A percentile compares a stretch with the other conserved stretches of the same genome.
phyloP scores from a whole-genome alignment of 169 alveolate species.

The Cryptosporidium tyzzeri region DNA sequence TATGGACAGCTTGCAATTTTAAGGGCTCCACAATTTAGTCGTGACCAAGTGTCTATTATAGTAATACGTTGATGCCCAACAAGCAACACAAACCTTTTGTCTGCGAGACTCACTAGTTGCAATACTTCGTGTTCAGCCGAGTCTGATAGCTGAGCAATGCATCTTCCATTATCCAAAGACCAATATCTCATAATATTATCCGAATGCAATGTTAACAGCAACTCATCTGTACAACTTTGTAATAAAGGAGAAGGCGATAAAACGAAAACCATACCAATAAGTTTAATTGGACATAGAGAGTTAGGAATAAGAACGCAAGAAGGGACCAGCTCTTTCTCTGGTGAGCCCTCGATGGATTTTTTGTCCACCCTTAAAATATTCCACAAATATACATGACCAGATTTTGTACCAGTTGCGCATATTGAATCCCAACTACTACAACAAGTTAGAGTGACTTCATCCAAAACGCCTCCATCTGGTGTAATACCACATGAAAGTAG shows the following conservation, averaged over 20 bases:
- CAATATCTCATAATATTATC: constrained; percentile 77
- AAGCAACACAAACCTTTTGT: constrained; percentile 52
- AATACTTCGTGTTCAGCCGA: constrained; percentile 72
- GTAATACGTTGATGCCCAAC: constrained; percentile 63
- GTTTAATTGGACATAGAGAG: constrained; percentile 3
- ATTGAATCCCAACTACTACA: constrained; percentile 69
- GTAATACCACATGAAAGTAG: constrained; percentile 71
- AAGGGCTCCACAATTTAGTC: constrained; percentile 67
- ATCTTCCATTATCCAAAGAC: constrained; percentile 81
- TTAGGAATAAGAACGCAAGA: constrained; percentile 54
- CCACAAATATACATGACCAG: constrained; percentile 74
- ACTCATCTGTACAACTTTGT: constrained; percentile 75
- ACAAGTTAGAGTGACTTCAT: constrained; percentile 40
- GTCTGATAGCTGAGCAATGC: constrained; percentile 75
- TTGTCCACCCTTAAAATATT: constrained; percentile 3
- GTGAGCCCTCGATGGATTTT: background rate
- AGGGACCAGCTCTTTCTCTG: constrained; percentile 17
- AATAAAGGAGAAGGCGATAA: constrained; percentile 64
- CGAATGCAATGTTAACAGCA: constrained; percentile 78
- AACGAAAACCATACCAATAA: constrained; percentile 71
- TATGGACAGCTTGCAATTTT: constrained; percentile 71
- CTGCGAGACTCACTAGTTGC: constrained; percentile 58
- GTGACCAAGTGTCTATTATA: constrained; percentile 71
- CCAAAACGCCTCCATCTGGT: constrained; percentile 66
- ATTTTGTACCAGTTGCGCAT: constrained; percentile 69